These are phyloP conservation scores for Suaeda aralocaspica DNA, from an alignment of 148 eudicot species.

Conservation along the genomic window DNA sequence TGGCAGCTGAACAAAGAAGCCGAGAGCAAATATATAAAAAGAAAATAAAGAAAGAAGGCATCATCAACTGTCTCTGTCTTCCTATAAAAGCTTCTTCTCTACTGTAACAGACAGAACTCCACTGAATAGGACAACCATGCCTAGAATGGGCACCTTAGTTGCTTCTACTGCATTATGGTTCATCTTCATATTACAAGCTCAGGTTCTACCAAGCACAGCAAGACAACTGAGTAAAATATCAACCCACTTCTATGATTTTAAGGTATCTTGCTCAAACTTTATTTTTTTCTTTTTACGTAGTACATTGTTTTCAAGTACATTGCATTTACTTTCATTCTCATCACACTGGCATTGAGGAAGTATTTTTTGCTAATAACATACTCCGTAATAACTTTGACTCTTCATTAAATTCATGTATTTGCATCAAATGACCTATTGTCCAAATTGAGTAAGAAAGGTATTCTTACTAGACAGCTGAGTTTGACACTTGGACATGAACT, in stretches of 20 bases:
- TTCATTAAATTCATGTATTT: too few relatives aligned
- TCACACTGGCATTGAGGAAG: background rate
- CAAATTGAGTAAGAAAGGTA: background rate
- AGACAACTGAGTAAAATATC: conserved; percentile 20
- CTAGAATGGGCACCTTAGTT: conserved; percentile 19
- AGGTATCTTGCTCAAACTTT: conserved; percentile 28
- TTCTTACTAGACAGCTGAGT: background rate
- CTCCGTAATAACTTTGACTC: background rate
- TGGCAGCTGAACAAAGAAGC: conserved; percentile 17
- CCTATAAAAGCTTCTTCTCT: conserved; percentile 18
- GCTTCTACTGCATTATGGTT: conserved; percentile 16
- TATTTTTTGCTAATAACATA: background rate
- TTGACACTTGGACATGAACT: background rate
- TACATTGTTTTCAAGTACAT: background rate
- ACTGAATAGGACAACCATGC: background rate
- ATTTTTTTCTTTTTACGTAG: too few relatives aligned
- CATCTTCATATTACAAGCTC: conserved; percentile 20
- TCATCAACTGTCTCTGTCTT: conserved; percentile 9
- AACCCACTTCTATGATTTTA: conserved; percentile 51
- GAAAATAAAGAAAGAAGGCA: background rate
- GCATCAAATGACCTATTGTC: background rate
- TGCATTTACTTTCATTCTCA: background rate
- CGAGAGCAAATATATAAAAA: background rate
- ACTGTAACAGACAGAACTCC: background rate
- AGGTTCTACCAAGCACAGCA: conserved; percentile 10